Conservation (phyloP, 139 green algal genomes). For the Penium margaritaceum region DNA sequence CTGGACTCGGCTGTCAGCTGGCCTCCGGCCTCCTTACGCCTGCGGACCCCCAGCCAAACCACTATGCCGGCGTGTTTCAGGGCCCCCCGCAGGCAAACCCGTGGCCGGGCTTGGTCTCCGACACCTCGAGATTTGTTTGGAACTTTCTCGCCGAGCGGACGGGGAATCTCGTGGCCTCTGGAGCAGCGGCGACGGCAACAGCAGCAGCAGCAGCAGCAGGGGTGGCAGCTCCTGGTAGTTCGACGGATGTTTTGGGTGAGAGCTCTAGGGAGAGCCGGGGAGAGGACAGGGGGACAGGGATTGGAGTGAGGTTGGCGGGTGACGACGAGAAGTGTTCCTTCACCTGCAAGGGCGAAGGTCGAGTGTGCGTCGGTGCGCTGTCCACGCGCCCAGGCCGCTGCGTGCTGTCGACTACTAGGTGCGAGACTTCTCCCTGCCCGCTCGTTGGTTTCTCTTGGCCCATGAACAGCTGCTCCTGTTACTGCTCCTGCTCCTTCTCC, state of each 20-base stretch:
- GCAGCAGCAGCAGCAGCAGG: not conserved
- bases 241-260: not conserved
- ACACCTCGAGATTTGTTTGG: slow-evolving; percentile 21
- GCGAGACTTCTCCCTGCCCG: too few species aligned
- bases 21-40: slow-evolving; percentile 20
- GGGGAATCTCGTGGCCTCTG: not conserved
- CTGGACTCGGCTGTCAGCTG: slow-evolving; percentile 19
- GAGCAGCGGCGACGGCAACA: not conserved
- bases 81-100: slow-evolving; percentile 3
- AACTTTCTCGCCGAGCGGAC: slow-evolving; percentile 33
- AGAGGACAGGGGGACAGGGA: not conserved
- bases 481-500: too few species aligned
- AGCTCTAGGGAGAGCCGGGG: not conserved
- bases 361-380: slow-evolving; percentile 15
- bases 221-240: too few species aligned
- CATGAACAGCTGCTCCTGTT: too few species aligned
- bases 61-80: slow-evolving; percentile 30
- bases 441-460: too few species aligned
- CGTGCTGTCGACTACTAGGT: slow-evolving; percentile 16
- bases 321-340: slow-evolving; percentile 1
- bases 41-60: not conserved
- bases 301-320: not conserved
- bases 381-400: not conserved
- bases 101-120: not conserved
- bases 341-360: too few species aligned